Percentiles rank a stretch among this genome's conserved stretches.
Conservation (phyloP, 148 eudicot species). For the Hydrangea macrophylla region DNA sequence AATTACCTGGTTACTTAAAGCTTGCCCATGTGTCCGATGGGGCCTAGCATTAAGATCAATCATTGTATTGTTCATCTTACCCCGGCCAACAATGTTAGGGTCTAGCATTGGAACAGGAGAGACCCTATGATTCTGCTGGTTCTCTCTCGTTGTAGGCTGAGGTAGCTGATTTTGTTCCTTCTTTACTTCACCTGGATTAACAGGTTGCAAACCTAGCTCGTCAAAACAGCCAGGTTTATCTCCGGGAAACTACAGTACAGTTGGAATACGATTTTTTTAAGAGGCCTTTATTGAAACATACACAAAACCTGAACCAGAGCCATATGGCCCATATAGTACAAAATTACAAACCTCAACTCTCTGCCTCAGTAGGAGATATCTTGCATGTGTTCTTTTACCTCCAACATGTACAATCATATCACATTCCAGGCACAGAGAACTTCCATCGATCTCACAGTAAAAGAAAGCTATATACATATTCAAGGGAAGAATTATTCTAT, state of each 20-base stretch:
- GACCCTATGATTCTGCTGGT: conserved; percentile 39
- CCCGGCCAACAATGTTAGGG: conserved; percentile 29
- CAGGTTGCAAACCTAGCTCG: conserved; percentile 41
- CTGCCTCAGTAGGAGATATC: conserved; percentile 80
- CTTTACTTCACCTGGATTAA: conserved; percentile 39
- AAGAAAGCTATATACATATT: conserved; percentile 64
- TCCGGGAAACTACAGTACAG: conserved; percentile 70
- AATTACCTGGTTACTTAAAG: conserved; percentile 60
- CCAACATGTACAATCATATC: conserved; percentile 96
- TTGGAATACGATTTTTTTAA: not conserved
- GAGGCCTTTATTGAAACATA: not conserved
- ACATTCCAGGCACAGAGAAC: conserved; percentile 95
- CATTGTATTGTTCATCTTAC: conserved; percentile 48
- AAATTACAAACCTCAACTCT: conserved; percentile 78
- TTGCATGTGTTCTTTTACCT: conserved; percentile 83
- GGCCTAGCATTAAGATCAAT: conserved; percentile 87
- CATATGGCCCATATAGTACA: not conserved
- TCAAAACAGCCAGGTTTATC: conserved; percentile 45
- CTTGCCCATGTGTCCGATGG: conserved; percentile 48
- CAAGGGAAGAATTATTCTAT: conserved; percentile 13
- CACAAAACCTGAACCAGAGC: conserved; percentile 13
- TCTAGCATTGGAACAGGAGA: conserved; percentile 36
- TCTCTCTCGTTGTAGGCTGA: conserved; percentile 34
- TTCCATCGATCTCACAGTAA: conserved; percentile 92
- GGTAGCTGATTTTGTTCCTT: conserved; percentile 42